Base-by-base conservation (phyloP, 768 basidiomycete species). In the Auricularia auricula-judae region DNA sequence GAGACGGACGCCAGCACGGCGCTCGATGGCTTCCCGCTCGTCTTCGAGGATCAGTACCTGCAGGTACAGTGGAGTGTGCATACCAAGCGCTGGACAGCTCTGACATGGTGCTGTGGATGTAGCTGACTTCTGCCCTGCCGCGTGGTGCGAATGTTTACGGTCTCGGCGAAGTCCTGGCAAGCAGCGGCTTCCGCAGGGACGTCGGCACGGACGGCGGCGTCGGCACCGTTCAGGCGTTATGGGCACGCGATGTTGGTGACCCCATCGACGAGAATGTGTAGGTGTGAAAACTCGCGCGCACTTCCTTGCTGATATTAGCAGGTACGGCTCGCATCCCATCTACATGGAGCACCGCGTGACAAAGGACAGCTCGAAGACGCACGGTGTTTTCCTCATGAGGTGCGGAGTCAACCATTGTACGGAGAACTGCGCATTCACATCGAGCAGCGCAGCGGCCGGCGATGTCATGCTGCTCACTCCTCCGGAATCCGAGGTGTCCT, bases 31-130 rank as follows among this genome's bases (percentile, higher is more conserved):
- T 88, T 89, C 65, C 82, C 85, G 0, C 76, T 92, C 11, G 82
- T 92, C 12, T 91, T 91, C 69, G 89, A 91, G 68, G 84, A 91
- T 66, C 86, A 87, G 69, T 91, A 90, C 71, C 79, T 92, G 23
- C 88, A 91, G 80, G 83, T 84, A 64, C 61, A 8, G 29, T 29
- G 29, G 29, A 29, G 29, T 3, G 29, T 29, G 29, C 29, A 29
- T 29, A 29, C 29, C 29, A 29, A 7, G 39, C 39, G 12, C 39
- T 42, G 39, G 39, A 42, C 39, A 14, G 65, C 36, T 12, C 1
- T 18, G 35, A 29, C 36, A 8, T 8, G 23, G 23, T 29, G 23
- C 12, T 8, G 5, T 36, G 59, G 39, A 14, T 64, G 54, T 14
- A 86, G 85, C 67, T 92, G 21, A 76, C 87, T 0, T 88, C 87